These are phyloP conservation scores for Xylaria sp. DNA, from an alignment of 2,329 filamentous ascomycete species.

Conservation along the genomic window DNA sequence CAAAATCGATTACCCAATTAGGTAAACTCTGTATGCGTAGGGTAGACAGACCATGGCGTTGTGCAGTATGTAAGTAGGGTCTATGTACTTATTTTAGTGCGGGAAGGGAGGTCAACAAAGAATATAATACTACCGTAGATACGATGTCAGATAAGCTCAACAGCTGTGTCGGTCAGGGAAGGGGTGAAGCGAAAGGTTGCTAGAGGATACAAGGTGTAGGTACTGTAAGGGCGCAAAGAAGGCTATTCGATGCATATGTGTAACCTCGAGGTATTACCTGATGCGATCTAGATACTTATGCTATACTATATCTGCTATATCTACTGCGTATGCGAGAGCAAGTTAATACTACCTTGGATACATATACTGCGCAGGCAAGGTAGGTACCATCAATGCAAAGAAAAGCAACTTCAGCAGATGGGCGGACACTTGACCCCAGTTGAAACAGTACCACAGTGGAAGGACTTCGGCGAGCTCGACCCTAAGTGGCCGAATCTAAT, in stretches of 20 bases:
- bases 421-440: slow-evolving; percentile 9
- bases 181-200: neutral
- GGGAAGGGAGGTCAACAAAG: neutral
- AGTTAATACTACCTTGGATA: too few species aligned
- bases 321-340: too few species aligned
- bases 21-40: neutral
- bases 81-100: neutral
- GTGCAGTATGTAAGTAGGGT: neutral
- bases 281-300: too few species aligned
- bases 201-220: too few species aligned
- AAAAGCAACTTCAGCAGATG: slow-evolving; percentile 17
- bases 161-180: neutral
- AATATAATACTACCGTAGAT: neutral
- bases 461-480: slow-evolving; percentile 25
- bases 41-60: neutral
- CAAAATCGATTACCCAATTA: slow-evolving; percentile 4
- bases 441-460: slow-evolving; percentile 17
- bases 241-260: neutral
- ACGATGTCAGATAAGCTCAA: neutral
- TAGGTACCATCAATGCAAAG: slow-evolving; percentile 2
- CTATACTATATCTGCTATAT: neutral
- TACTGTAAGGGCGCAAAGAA: neutral
- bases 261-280: too few species aligned
- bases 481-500: slow-evolving; percentile 39
- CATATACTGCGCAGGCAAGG: too few species aligned